These are phyloP conservation scores for Scheffersomyces lignosus DNA, from an alignment of 805 yeast genomes.

Conservation along the genomic window DNA sequence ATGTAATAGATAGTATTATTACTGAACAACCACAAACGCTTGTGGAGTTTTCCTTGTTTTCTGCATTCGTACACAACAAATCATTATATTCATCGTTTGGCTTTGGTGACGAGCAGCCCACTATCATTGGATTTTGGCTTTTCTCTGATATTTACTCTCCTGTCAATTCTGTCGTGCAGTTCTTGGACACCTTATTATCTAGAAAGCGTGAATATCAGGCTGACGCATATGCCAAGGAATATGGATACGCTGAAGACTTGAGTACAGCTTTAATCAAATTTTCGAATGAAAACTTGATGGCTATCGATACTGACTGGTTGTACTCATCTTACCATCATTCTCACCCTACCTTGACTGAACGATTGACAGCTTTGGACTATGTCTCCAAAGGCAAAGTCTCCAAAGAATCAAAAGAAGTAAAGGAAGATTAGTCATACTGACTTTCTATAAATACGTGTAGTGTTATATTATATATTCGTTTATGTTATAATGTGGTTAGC, in stretches of 20 bases:
- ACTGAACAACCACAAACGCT: slow-evolving; percentile 60
- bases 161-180: slow-evolving; percentile 64
- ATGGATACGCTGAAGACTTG: slow-evolving; percentile 70
- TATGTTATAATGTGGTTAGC: too few relatives aligned
- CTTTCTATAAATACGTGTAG: too few relatives aligned
- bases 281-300: slow-evolving; percentile 76
- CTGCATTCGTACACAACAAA: slow-evolving; percentile 75
- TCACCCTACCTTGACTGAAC: slow-evolving; percentile 92
- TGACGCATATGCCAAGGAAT: slow-evolving; percentile 76
- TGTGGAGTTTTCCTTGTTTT: slow-evolving; percentile 67
- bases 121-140: slow-evolving; percentile 75
- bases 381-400: slow-evolving; percentile 39
- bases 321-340: slow-evolving; percentile 86
- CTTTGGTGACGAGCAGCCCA: slow-evolving; percentile 63
- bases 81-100: slow-evolving; percentile 82
- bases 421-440: too few relatives aligned
- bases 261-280: slow-evolving; percentile 71
- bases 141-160: slow-evolving; percentile 81
- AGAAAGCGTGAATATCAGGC: slow-evolving; percentile 94
- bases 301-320: slow-evolving; percentile 87
- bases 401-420: slow-evolving; percentile 11
- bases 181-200: slow-evolving; percentile 65
- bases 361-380: slow-evolving; percentile 72
- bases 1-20: slow-evolving; percentile 68
- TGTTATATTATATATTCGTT: too few relatives aligned